Base-by-base conservation (phyloP, 345 rosid species). In the Streptanthus diversifolius region DNA sequence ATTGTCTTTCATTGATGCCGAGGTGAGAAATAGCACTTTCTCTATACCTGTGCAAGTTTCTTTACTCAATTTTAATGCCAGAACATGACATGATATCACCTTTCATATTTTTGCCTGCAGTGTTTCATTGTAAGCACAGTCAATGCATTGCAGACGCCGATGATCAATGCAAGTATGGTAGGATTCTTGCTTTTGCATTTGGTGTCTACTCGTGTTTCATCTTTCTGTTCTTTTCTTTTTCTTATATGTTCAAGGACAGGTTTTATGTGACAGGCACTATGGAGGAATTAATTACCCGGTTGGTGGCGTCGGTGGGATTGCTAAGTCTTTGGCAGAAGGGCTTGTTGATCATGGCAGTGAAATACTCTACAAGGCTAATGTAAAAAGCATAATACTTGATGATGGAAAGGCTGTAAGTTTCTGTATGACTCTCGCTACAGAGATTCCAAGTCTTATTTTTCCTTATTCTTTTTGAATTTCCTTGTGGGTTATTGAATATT, bases 151-250 rank as follows among this genome's bases (percentile, higher is more conserved):
- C 91, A 80, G 79, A 93, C 97, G 19, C 98, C 98, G 64, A 93
- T 91, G 97, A 93, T 93, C 77, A 89, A 89, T 84, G 97, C 97
- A 30, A 78, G 89, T 84, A 90, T 90, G 97, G 98, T 93, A 82
- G 75, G 83, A 48, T 73, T 68, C 62, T 5, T 48, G 32, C 51
- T 22, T 37, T 53, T 13, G 54, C 4, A 7, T 21, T 75, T 52
- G 11, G 8, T 60, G 58, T 9, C 33, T 61, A 66, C 69, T 25
- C 2, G 9, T 17, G 60, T 35, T 49, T 18, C 12, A 5, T 10
- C 11, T 63, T 45, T 65, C 47, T 43, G 48, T 18, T 61, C 22
- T 71, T 60, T 35, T 54, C 48, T 68, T 19, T 36, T 53, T 62
- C 49, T 60, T 44, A 63, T 56, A 27, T 51, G 45, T 48, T 36